phyloP scores from a whole-genome alignment of 2,329 filamentous ascomycete species.

The Aschersonia sp. region DNA sequence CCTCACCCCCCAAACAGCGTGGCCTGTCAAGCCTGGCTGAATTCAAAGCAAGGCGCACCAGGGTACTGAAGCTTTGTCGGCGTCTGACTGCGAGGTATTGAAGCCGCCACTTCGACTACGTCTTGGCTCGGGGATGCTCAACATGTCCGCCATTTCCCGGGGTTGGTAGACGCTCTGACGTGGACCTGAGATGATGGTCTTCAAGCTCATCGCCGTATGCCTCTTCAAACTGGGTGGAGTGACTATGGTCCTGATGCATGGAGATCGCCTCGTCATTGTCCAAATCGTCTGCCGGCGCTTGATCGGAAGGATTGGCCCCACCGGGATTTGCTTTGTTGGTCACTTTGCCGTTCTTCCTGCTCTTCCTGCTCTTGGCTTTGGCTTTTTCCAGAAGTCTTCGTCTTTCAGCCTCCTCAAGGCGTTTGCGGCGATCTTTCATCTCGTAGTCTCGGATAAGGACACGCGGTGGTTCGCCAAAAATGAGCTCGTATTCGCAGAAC shows the following conservation, averaged over 20 bases:
- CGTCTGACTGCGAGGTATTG: too few relatives aligned
- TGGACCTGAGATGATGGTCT: conserved; percentile 11
- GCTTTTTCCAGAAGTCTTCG: conserved; percentile 77
- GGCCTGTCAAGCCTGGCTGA: too few relatives aligned
- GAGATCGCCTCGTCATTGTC: conserved; percentile 9
- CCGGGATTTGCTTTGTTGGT: conserved; percentile 12
- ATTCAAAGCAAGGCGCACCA: too few relatives aligned
- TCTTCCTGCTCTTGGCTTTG: conserved; percentile 83
- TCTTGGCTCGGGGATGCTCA: conserved; percentile 4
- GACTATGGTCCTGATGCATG: conserved; percentile 14
- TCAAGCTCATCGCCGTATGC: conserved; percentile 21
- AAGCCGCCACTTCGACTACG: conserved; percentile 2
- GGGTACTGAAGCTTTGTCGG: too few relatives aligned
- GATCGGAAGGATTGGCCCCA: conserved; percentile 9
- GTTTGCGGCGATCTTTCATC: conserved; percentile 77
- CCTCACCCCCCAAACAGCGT: too few relatives aligned
- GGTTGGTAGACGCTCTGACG: conserved; percentile 5
- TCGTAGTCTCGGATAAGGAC: conserved; percentile 86
- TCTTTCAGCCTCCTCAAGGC: conserved; percentile 75
- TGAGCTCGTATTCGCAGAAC: conserved; percentile 94
- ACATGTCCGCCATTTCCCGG: conserved; percentile 5
- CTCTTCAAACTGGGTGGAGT: conserved; percentile 24
- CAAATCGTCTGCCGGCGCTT: conserved; percentile 9
- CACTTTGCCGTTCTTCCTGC: conserved; percentile 63
- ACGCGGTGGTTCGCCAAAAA: conserved; percentile 76